Evolutionary conservation across 176 grass and related monocot species (phyloP).

Genomic region (Triticum aestivum): DNA sequence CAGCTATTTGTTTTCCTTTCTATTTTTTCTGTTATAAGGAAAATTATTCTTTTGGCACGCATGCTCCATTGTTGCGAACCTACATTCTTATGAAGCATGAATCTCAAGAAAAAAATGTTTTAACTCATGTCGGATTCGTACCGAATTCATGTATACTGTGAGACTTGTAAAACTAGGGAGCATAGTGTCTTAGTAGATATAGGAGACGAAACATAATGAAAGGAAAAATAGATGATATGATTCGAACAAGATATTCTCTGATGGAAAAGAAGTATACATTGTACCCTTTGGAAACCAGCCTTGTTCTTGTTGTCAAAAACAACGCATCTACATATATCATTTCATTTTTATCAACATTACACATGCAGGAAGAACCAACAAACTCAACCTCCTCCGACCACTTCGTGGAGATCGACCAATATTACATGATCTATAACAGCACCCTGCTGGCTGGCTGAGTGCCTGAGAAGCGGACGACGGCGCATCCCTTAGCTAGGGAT

Average conservation of each 20-base stretch:
- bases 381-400: conserved; percentile 32
- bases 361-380: conserved; percentile 43
- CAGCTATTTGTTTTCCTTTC: too few species aligned
- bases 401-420: conserved; percentile 32
- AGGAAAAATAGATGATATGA: background rate
- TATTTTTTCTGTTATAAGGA: too few species aligned
- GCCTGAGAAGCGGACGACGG: background rate
- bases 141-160: background rate
- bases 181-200: too few species aligned
- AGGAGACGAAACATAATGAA: background rate
- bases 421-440: conserved; percentile 32
- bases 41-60: too few species aligned
- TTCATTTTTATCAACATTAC: conserved; percentile 51
- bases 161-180: too few species aligned
- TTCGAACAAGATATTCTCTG: background rate
- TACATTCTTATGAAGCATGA: too few species aligned
- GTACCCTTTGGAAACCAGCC: conserved; percentile 33
- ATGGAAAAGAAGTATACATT: conserved; percentile 19
- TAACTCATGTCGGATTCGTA: background rate
- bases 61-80: too few species aligned
- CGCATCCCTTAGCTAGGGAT: conserved; percentile 8
- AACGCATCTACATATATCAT: conserved; percentile 37
- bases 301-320: conserved; percentile 44
- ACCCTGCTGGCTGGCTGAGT: background rate
- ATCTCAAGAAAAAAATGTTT: too few species aligned